Evolutionary conservation across 371 early-diverging fungal species (phyloP), one percentile per base, ranked within the genome.

Genomic region (Mucor saturninus): DNA sequence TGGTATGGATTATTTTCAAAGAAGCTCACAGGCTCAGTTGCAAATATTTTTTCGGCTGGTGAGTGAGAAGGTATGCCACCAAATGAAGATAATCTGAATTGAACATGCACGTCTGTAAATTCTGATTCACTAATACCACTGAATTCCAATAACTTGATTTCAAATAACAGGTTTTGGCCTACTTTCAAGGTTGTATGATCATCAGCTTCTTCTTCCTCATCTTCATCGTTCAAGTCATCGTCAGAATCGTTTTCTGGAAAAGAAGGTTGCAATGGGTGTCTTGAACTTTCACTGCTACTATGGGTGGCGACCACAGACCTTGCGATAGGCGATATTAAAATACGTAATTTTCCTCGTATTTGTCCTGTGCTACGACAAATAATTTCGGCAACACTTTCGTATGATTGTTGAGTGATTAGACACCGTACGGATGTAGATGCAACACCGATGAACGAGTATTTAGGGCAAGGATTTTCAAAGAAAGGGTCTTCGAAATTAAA

Each of bases 401-500:
- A 83, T 4, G 80, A 63, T 39, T 84, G 75, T 67, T 86, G 84
- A 39, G 69, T 54, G 53, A 78, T 62, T 5, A 90, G 69, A 43
- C 77, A 82, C 8, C 79, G 74, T 52, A 89, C 45, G 39, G 85
- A 77, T 0, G 79, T 71, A 0, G 79, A 68, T 0, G 89, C 87
- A 3, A 81, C 74, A 11, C 92, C 93, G 15, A 91, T 80, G 52
- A 89, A 87, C 3, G 87, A 78, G 61, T 80, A 93, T 11, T 77
- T 77, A 1, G 88, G 88, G 7, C 82, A 69, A 0, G 91, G 89
- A 7, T 77, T 80, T 52, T 89, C 88, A 56, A 86, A 90, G 62
- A 93, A 91, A 0, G 92, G 92, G 58, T 91, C 92, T 59, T 88
- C 87, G 78, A 86, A 86, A 48, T 89, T 90, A 64, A 91, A 86